These are phyloP conservation scores for Arthroderma uncinatum DNA, from an alignment of 2,329 filamentous ascomycete species.

Conservation along the genomic window DNA sequence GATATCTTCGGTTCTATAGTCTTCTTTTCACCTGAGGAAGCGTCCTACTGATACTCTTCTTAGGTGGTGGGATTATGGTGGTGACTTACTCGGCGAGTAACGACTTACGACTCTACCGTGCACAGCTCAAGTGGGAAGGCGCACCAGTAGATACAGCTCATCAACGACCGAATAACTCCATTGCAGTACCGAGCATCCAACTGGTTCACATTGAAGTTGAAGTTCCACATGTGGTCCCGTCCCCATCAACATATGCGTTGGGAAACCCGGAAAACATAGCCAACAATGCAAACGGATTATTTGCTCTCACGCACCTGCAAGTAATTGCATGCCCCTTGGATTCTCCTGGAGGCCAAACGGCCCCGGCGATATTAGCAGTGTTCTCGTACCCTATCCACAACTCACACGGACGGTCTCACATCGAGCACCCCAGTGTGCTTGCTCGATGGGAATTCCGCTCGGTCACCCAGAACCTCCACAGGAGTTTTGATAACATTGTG, in stretches of 20 bases:
- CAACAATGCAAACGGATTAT: slow-evolving; percentile 30
- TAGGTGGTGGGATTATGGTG: slow-evolving; percentile 23
- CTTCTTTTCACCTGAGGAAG: background rate
- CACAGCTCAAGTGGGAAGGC: slow-evolving; percentile 61
- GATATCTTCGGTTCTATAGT: slow-evolving; percentile 25
- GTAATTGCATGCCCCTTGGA: slow-evolving; percentile 58
- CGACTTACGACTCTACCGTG: slow-evolving; percentile 62
- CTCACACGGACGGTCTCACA: slow-evolving; percentile 44
- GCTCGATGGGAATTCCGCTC: slow-evolving; percentile 71
- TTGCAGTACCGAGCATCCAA: slow-evolving; percentile 29
- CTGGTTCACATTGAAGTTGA: slow-evolving; percentile 30
- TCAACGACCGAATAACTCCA: slow-evolving; percentile 17
- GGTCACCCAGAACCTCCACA: slow-evolving; percentile 54
- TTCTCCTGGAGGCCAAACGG: slow-evolving; percentile 42
- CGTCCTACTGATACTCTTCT: background rate
- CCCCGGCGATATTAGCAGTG: slow-evolving; percentile 51
- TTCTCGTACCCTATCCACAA: slow-evolving; percentile 51
- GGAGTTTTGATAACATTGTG: slow-evolving; percentile 66
- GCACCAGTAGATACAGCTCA: slow-evolving; percentile 27
- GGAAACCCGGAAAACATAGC: slow-evolving; percentile 19
- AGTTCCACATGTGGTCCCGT: slow-evolving; percentile 24
- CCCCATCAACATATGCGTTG: slow-evolving; percentile 17
- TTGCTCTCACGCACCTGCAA: slow-evolving; percentile 62
- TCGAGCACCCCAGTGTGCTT: slow-evolving; percentile 60
- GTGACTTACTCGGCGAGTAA: slow-evolving; percentile 45